These are phyloP conservation scores for Arachis hypogaea DNA, from an alignment of 306 rosid genomes.

Conservation along the genomic window DNA sequence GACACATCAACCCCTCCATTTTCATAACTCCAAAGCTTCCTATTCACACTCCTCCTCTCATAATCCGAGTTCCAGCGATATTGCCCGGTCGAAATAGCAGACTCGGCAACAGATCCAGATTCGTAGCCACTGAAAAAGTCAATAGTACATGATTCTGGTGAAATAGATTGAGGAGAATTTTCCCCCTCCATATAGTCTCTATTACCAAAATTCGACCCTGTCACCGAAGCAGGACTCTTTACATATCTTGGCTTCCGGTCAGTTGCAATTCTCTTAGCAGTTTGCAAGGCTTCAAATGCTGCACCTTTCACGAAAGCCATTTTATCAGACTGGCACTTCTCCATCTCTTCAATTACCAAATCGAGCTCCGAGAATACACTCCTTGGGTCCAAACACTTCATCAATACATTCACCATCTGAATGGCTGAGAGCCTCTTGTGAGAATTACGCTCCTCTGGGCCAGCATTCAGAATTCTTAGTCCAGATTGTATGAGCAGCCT, in stretches of 20 bases:
- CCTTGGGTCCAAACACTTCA: conserved; percentile 78
- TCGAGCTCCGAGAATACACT: conserved; percentile 72
- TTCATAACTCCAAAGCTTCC: conserved; percentile 76
- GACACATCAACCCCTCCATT: conserved; percentile 81
- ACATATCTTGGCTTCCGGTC: conserved; percentile 56
- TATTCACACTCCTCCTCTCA: conserved; percentile 57
- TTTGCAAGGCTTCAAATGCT: conserved; percentile 85
- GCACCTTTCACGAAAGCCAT: conserved; percentile 87
- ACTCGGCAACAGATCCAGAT: conserved; percentile 58
- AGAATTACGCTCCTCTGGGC: conserved; percentile 68
- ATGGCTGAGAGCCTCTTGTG: conserved; percentile 75
- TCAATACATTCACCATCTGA: conserved; percentile 81
- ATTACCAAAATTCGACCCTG: conserved; percentile 69
- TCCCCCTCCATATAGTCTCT: conserved; percentile 45
- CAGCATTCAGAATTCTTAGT: conserved; percentile 57
- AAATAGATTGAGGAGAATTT: conserved; percentile 55
- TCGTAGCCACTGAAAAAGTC: conserved; percentile 70
- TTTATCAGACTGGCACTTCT: conserved; percentile 74
- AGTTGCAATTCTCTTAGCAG: conserved; percentile 65
- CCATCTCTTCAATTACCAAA: conserved; percentile 67
- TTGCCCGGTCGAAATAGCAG: conserved; percentile 49
- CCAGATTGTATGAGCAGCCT: conserved; percentile 77
- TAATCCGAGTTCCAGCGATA: conserved; percentile 26
- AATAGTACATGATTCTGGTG: conserved; percentile 74
- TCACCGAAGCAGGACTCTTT: conserved; percentile 59